These are phyloP conservation scores for Ascochyta koolunga DNA, from an alignment of 2,329 filamentous ascomycete genomes.

Conservation along the genomic window DNA sequence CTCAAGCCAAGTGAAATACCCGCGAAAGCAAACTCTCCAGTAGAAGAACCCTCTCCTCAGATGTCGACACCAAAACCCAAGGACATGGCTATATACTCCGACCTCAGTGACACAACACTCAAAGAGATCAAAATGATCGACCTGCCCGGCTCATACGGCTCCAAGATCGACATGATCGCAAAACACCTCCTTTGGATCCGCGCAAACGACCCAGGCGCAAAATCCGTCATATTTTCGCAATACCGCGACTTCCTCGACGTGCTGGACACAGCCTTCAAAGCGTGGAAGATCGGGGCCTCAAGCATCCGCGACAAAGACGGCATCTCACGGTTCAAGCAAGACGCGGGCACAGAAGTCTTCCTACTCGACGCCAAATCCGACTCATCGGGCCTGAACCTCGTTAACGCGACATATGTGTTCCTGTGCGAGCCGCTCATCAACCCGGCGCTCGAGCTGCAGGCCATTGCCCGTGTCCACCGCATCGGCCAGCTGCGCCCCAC, in stretches of 20 bases:
- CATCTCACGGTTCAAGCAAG: constrained; percentile 76
- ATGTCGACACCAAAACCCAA: constrained; percentile 33
- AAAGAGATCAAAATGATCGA: constrained; percentile 83
- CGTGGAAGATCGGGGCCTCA: constrained; percentile 74
- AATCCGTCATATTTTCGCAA: constrained; percentile 94
- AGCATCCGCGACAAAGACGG: constrained; percentile 73
- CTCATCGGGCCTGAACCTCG: constrained; percentile 85
- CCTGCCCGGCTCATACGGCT: constrained; percentile 76
- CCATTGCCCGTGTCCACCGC: constrained; percentile 90
- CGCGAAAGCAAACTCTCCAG: constrained; percentile 64
- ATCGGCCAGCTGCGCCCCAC: constrained; percentile 90
- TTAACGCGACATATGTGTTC: constrained; percentile 93
- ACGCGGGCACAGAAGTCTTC: constrained; percentile 79
- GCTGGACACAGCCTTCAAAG: constrained; percentile 70
- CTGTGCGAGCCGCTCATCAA: constrained; percentile 94
- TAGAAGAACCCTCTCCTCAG: constrained; percentile 22
- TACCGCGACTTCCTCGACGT: constrained; percentile 81
- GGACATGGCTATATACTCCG: constrained; percentile 71
- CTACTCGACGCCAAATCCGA: constrained; percentile 88
- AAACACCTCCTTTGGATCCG: constrained; percentile 86
- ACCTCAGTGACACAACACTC: constrained; percentile 73
- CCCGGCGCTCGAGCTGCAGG: constrained; percentile 90
- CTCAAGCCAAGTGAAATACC: constrained; percentile 77
- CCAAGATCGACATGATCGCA: constrained; percentile 78
- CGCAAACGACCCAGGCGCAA: constrained; percentile 81